phyloP scores from a whole-genome alignment of 768 basidiomycete species.

The Saitozyma sp. region DNA sequence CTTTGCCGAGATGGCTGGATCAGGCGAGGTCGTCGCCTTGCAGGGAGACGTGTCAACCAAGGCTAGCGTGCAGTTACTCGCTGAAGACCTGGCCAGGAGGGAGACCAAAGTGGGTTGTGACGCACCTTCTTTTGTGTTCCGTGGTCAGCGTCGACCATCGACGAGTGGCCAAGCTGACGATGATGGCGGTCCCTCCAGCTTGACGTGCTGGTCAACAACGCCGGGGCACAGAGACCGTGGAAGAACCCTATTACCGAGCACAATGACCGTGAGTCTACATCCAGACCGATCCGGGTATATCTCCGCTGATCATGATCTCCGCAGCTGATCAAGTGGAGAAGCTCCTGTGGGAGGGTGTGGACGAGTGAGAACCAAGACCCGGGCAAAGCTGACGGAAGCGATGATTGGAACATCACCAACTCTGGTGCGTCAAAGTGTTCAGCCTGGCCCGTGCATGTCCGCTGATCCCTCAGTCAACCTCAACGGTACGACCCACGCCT shows the following conservation, averaged over 20 bases:
- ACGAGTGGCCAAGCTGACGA: not conserved
- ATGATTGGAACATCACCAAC: constrained; percentile 22
- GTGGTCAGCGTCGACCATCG: constrained; percentile 8
- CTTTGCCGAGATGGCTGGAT: not conserved
- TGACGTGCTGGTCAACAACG: constrained; percentile 47
- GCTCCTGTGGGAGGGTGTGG: constrained; percentile 22
- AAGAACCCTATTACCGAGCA: constrained; percentile 13
- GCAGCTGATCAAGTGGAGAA: constrained; percentile 26
- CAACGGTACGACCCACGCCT: constrained; percentile 19
- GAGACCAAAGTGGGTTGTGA: constrained; percentile 7
- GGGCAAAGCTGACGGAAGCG: constrained; percentile 8
- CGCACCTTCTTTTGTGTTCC: not conserved
- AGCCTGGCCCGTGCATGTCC: constrained; percentile 30
- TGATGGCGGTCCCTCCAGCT: constrained; percentile 4
- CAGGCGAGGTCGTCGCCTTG: not conserved
- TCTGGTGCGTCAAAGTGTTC: constrained; percentile 13
- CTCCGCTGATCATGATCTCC: constrained; percentile 14
- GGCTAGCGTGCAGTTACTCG: constrained; percentile 29
- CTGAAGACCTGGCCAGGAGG: constrained; percentile 17
- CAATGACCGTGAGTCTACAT: constrained; percentile 32
- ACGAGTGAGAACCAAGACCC: constrained; percentile 11
- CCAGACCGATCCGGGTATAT: not conserved
- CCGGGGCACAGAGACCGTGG: constrained; percentile 40
- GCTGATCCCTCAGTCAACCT: constrained; percentile 25
- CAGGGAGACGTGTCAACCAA: constrained; percentile 45